Evolutionary conservation across 208 protist genomes (phyloP).

Genomic region (Spongospora subterranea): DNA sequence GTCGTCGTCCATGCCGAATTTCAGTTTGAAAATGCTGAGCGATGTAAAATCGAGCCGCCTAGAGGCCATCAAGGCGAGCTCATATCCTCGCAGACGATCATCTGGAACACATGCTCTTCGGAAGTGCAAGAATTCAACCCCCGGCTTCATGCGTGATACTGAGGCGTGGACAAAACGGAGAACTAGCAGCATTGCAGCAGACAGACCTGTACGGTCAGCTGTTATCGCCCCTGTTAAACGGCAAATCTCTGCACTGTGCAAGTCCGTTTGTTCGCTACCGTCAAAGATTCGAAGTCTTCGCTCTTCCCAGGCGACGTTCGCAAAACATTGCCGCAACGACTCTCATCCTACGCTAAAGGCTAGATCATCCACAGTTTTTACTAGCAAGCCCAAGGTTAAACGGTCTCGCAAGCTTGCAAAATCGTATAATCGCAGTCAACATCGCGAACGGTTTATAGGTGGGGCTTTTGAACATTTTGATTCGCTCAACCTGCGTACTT

Average conservation of each 20-base stretch:
- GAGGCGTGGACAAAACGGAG: constrained; percentile 28
- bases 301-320: background rate
- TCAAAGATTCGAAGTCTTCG: background rate
- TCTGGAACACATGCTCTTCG: background rate
- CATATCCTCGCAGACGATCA: constrained; percentile 1
- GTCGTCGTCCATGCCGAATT: constrained; percentile 17
- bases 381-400: no score
- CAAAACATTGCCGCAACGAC: no score
- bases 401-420: no score
- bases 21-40: constrained; percentile 20
- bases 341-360: no score
- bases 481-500: no score
- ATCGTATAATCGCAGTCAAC: no score
- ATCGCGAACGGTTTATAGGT: no score
- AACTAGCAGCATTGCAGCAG: background rate
- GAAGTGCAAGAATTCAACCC: background rate
- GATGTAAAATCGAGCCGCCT: background rate
- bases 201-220: background rate
- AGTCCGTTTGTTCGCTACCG: background rate
- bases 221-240: background rate
- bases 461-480: no score
- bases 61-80: background rate
- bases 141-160: constrained; percentile 33
- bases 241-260: background rate
- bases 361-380: no score